Evolutionary conservation across 106 monocot genomes (phyloP).

Genomic region (Vanilla planifolia): DNA sequence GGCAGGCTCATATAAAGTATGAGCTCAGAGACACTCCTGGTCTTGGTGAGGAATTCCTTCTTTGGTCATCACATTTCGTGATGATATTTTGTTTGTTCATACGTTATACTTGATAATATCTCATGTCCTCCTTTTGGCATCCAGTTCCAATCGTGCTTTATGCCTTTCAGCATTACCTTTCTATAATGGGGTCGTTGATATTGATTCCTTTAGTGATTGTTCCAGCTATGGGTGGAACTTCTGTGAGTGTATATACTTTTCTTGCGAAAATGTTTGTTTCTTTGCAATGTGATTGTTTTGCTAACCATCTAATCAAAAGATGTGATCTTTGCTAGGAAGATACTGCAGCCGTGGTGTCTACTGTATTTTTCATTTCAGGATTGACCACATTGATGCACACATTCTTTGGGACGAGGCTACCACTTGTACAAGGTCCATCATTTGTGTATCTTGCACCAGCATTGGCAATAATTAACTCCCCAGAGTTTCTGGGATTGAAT

Average conservation of each 20-base stretch:
- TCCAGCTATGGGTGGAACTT: conserved; percentile 90
- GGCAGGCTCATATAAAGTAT: conserved; percentile 73
- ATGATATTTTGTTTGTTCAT: neutral
- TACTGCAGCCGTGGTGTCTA: conserved; percentile 74
- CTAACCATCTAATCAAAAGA: no score
- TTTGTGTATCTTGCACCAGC: conserved; percentile 91
- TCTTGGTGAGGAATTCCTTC: conserved; percentile 39
- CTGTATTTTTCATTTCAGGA: conserved; percentile 80
- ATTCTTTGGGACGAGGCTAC: conserved; percentile 77
- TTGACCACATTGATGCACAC: conserved; percentile 88
- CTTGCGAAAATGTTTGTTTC: neutral
- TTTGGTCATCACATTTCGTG: neutral
- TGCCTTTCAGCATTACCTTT: conserved; percentile 79
- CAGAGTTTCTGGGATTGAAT: conserved; percentile 61
- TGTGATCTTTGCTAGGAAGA: conserved; percentile 58
- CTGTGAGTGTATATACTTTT: conserved; percentile 24
- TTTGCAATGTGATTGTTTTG: neutral
- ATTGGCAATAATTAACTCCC: conserved; percentile 77
- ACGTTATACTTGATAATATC: neutral
- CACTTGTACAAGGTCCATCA: conserved; percentile 86
- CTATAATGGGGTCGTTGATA: conserved; percentile 82
- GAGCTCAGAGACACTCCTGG: conserved; percentile 89
- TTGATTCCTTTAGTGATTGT: conserved; percentile 84
- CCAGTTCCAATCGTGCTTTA: conserved; percentile 79
- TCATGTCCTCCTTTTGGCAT: neutral